Conservation (phyloP, 1,284 basidiomycete genomes). For the Wallemia ichthyophaga region DNA sequence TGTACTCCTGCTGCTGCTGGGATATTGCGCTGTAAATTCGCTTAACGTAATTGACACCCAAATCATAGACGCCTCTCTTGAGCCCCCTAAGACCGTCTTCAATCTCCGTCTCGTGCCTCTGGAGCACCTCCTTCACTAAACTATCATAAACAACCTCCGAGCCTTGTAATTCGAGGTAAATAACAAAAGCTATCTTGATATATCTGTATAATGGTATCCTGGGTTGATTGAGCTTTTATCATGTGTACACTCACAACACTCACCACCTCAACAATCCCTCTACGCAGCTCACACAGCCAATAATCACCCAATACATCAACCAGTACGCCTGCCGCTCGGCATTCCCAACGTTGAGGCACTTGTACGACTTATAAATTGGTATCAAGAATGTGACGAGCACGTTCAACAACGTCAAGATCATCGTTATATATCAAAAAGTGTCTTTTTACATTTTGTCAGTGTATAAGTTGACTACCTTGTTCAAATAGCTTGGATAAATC, state of each 20-base stretch:
- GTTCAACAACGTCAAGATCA: background rate
- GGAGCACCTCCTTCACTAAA: no score
- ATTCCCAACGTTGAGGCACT: background rate
- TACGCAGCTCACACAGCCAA: background rate
- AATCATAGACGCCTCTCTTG: no score
- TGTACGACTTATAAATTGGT: background rate
- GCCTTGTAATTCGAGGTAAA: background rate
- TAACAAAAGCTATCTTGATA: background rate
- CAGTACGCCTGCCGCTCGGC: background rate
- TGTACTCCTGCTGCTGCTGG: constrained; percentile 11
- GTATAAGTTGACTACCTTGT: background rate
- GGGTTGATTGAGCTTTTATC: background rate
- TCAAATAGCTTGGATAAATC: constrained; percentile 29
- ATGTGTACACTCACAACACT: no score
- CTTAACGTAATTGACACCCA: no score
- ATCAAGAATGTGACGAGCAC: background rate
- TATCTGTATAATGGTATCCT: background rate
- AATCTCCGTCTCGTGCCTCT: no score
- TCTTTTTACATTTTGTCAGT: no score
- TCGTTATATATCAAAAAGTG: background rate
- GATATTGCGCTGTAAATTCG: no score
- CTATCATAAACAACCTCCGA: no score
- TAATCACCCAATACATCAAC: background rate
- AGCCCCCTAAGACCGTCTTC: no score
- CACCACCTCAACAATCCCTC: background rate